Percentiles rank a stretch among this genome's conserved stretches.
These are phyloP conservation scores for Suillus hirtellus DNA, from an alignment of 768 basidiomycete species.

Conservation along the genomic window DNA sequence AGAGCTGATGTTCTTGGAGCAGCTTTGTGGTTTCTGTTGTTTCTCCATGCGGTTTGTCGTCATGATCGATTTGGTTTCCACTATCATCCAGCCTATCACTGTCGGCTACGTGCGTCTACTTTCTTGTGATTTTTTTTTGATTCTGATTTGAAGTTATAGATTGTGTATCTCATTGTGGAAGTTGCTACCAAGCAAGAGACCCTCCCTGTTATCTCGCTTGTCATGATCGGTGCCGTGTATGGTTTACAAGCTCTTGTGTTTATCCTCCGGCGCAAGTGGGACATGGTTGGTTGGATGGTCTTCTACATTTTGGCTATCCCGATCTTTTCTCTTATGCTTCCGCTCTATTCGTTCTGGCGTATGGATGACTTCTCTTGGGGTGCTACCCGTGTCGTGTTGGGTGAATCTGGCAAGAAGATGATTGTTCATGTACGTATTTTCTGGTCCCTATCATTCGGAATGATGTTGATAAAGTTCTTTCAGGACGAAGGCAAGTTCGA, in stretches of 20 bases:
- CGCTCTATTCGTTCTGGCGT: constrained; percentile 93
- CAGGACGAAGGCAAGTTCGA: constrained; percentile 99
- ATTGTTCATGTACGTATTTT: constrained; percentile 78
- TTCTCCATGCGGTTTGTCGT: constrained; percentile 99
- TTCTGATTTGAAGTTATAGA: constrained; percentile 42
- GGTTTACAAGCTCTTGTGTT: constrained; percentile 93
- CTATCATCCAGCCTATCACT: constrained; percentile 80
- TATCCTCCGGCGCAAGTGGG: constrained; percentile 91
- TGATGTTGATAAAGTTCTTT: constrained; percentile 15
- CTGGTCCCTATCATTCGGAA: neutral
- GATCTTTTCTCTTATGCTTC: constrained; percentile 89
- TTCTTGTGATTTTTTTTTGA: neutral
- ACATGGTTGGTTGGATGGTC: constrained; percentile 97
- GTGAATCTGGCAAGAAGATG: constrained; percentile 94
- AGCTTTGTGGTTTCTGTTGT: constrained; percentile 95
- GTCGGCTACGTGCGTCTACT: constrained; percentile 76
- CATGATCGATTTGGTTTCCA: constrained; percentile 93
- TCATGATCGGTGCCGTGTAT: constrained; percentile 94
- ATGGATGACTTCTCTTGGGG: constrained; percentile 99
- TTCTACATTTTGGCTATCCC: constrained; percentile 97
- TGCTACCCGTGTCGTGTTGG: constrained; percentile 87
- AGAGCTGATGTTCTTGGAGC: constrained; percentile 88
- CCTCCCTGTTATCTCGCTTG: constrained; percentile 79
- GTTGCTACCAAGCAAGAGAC: constrained; percentile 64
- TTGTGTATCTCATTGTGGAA: constrained; percentile 85